Percentiles rank a stretch among this genome's conserved stretches.
Evolutionary conservation across 2,329 filamentous ascomycete genomes (phyloP).

Genomic region (Fusarium sp.): DNA sequence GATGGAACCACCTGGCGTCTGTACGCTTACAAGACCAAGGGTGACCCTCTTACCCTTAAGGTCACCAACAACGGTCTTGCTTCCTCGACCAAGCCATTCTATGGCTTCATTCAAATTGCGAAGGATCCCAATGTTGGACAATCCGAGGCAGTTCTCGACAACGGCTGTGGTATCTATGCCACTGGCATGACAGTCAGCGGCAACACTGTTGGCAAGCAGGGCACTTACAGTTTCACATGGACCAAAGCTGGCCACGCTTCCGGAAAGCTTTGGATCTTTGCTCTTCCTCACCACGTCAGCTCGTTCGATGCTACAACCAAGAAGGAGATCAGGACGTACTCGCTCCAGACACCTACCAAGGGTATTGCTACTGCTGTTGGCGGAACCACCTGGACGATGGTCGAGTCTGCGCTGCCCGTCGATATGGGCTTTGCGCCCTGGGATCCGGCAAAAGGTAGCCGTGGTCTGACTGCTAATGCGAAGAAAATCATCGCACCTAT

Average conservation of each 20-base stretch:
- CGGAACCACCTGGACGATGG: constrained; percentile 79
- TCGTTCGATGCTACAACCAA: constrained; percentile 72
- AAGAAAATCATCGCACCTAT: constrained; percentile 67
- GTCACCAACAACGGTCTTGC: constrained; percentile 73
- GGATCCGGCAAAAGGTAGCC: constrained; percentile 63
- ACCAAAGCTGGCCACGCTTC: constrained; percentile 71
- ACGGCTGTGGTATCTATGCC: constrained; percentile 78
- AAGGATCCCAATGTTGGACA: constrained; percentile 70
- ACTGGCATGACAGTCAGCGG: constrained; percentile 72
- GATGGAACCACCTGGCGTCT: constrained; percentile 82
- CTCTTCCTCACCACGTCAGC: constrained; percentile 83
- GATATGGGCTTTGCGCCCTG: constrained; percentile 83
- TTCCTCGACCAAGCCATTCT: constrained; percentile 72
- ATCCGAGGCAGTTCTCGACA: constrained; percentile 77
- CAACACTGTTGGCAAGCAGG: constrained; percentile 64
- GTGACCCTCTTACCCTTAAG: constrained; percentile 71
- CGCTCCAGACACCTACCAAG: constrained; percentile 85
- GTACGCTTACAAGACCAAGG: constrained; percentile 73
- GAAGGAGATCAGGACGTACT: constrained; percentile 63
- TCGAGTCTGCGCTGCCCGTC: constrained; percentile 76
- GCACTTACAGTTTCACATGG: constrained; percentile 79
- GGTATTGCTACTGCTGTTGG: constrained; percentile 78
- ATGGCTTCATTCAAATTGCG: constrained; percentile 82
- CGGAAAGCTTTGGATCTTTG: constrained; percentile 80
- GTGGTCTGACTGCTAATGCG: constrained; percentile 62